Percentiles rank a stretch among this genome's conserved stretches.
Evolutionary conservation across 2,329 filamentous ascomycete species (phyloP).

Genomic region (Sclerotinia borealis): DNA sequence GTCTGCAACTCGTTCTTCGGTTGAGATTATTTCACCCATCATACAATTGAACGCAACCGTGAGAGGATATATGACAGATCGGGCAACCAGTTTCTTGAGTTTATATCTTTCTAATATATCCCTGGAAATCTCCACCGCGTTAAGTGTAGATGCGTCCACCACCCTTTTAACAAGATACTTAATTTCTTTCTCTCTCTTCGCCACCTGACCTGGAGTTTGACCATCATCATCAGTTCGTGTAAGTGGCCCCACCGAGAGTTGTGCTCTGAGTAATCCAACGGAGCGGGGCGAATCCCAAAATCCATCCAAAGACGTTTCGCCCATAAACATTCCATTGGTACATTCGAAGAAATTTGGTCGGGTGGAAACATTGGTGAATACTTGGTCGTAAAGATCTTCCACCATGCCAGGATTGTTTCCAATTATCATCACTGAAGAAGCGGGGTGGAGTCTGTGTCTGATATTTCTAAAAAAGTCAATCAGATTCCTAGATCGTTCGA

Average conservation of each 20-base stretch:
- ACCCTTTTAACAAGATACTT: background rate
- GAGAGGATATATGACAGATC: slow-evolving; percentile 3
- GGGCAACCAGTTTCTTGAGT: background rate
- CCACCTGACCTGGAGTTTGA: background rate
- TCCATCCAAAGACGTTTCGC: background rate
- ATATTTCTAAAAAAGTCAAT: background rate
- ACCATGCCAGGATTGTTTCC: background rate
- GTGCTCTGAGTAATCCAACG: background rate
- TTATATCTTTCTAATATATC: background rate
- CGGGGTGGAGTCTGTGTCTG: background rate
- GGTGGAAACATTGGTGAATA: background rate
- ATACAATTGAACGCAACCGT: slow-evolving; percentile 3
- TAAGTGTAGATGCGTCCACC: background rate
- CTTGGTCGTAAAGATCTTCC: background rate
- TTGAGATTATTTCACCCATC: slow-evolving; percentile 4
- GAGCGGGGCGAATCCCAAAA: background rate
- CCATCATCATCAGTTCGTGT: slow-evolving; percentile 2
- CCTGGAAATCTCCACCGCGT: background rate
- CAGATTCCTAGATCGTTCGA: background rate
- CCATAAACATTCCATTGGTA: background rate
- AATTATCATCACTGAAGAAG: background rate
- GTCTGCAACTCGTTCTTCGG: background rate
- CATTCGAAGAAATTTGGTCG: slow-evolving; percentile 2
- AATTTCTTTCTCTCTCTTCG: background rate
- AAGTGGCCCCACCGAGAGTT: background rate